Base-by-base conservation (phyloP, 2,329 filamentous ascomycete species). In the Conoideocrella luteorostrata region DNA sequence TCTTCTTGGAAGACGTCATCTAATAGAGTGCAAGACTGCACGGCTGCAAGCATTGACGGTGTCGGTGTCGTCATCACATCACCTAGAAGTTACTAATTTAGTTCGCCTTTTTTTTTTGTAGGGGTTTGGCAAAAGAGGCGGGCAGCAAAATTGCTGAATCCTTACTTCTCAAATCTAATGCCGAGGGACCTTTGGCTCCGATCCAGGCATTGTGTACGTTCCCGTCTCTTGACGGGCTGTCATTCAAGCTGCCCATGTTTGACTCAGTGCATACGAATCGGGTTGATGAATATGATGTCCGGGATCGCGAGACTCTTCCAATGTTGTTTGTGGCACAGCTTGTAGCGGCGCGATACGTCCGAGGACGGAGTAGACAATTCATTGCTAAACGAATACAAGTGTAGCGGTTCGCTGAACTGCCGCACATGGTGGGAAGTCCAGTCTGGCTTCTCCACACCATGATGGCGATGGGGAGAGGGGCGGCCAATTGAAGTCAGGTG, bases 1-100 rank as follows among this genome's bases (percentile, higher is more conserved):
- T 95, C 89, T 64, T 94, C 88, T 50, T 73, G 69, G 61, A 85
- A 87, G 52, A 95, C 88, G 62, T 95, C 90, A 63, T 96, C 90
- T 15, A 85, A 71, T 24, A 95, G 77, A 0, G 85, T 84, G 50
- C 82, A 85, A 40, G 79, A 72, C 52, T 80, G 72, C 51, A 96
- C 85, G 13, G 90, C 87, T 35, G 77, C 70, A 29, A 96, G 80
- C 90, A 95, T 96, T 4, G 83, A 78, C 1, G 78, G 62, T 0
- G 86, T 93, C 1, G 88, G 88, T 2, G 82, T 86, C 4, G 88
- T 94, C 63, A 74, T 68, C 20, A 68, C 68, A 55, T 77, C 74
- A 49, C 73, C 73, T 74, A 38, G 10, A 17, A 5, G 17, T 12
- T 17, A 23, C 26, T n/a, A 26, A 6, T 30, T 24, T 38, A 39